Percentiles rank a stretch among this genome's conserved stretches.
These are phyloP conservation scores for Lanzia echinophila DNA, from an alignment of 2,329 filamentous ascomycete genomes.

Conservation along the genomic window DNA sequence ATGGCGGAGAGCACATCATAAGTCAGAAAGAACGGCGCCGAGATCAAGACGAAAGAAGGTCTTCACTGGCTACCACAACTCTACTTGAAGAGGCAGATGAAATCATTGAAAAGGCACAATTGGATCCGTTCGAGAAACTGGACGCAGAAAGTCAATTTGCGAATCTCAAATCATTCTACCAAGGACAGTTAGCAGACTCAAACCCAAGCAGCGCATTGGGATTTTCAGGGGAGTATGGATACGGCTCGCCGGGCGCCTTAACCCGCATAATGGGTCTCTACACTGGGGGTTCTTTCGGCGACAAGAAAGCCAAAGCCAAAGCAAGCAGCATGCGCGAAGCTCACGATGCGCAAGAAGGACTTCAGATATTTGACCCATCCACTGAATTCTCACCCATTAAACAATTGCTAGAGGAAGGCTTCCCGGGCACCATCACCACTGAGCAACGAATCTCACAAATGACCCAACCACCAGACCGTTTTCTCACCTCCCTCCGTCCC, in stretches of 20 bases:
- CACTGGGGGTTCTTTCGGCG: slow-evolving; percentile 54
- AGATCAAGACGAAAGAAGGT: slow-evolving; percentile 23
- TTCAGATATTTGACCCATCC: slow-evolving; percentile 44
- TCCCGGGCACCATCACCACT: slow-evolving; percentile 53
- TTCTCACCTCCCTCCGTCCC: slow-evolving; percentile 70
- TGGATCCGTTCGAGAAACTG: slow-evolving; percentile 33
- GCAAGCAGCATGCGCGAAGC: slow-evolving; percentile 77
- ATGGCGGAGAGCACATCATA: slow-evolving; percentile 47
- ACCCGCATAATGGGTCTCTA: slow-evolving; percentile 90
- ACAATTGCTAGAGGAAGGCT: slow-evolving; percentile 49
- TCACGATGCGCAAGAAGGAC: slow-evolving; percentile 60
- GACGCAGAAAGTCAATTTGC: slow-evolving; percentile 66
- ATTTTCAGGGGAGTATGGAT: slow-evolving; percentile 48
- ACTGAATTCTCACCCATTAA: slow-evolving; percentile 53
- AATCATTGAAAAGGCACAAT: slow-evolving; percentile 34
- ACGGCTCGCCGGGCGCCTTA: slow-evolving; percentile 72
- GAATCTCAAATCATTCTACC: slow-evolving; percentile 74
- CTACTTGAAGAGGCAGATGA: slow-evolving; percentile 26
- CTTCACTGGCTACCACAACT: slow-evolving; percentile 14
- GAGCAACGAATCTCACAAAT: slow-evolving; percentile 47
- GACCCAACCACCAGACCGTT: slow-evolving; percentile 44
- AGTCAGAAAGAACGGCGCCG: slow-evolving; percentile 38
- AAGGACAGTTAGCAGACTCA: slow-evolving; percentile 63
- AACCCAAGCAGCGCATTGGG: slow-evolving; percentile 48
- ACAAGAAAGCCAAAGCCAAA: slow-evolving; percentile 61